Evolutionary conservation across 2,329 filamentous ascomycete species (phyloP), one percentile per base, ranked within the genome.

Genomic region (Alternaria sp.): DNA sequence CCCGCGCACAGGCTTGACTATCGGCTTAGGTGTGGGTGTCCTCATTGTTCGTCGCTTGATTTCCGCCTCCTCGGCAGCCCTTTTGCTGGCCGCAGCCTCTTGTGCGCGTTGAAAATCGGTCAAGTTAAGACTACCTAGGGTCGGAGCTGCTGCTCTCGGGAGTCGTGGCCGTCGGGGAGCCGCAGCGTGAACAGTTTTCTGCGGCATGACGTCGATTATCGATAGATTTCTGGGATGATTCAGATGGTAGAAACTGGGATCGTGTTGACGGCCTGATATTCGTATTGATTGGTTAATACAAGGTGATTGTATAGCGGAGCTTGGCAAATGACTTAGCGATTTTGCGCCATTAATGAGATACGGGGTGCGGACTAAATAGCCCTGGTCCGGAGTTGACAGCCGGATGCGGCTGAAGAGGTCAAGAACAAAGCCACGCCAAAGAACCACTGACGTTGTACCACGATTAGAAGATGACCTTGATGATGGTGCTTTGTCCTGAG

Each of bases 381-480:
- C 49, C 36, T 44, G 33, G 33, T 37, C 17, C 29, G n/a, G 44
- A 24, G 28, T 11, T 36, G 23, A 23, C 28, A 44, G 50, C 52
- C 49, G 40, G 17, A 60, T 42, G 37, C 46, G 51, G 50, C 31
- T 36, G 13, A 21, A 9, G 7, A 13, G n/a, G 26, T 48, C 41
- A n/a, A n/a, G 37, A 52, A 60, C 57, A 60, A 60, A 55, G 54
- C 37, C 36, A 53, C 14, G 17, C 31, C 33, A 46, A 50, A 51
- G 39, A 29, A 42, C 17, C 51, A 24, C 29, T 14, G 31, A 46
- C 21, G 11, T 51, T 33, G 31, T 24, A 41, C 33, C n/a, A 46
- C 3, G 36, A 21, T 8, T 24, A 42, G 40, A 36, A 44, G 34
- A 39, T 57, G 37, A 50, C 23, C 21, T 14, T 21, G 10, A 5